Evolutionary conservation across 2,329 filamentous ascomycete genomes (phyloP).

Genomic region (Emergomyces orientalis): DNA sequence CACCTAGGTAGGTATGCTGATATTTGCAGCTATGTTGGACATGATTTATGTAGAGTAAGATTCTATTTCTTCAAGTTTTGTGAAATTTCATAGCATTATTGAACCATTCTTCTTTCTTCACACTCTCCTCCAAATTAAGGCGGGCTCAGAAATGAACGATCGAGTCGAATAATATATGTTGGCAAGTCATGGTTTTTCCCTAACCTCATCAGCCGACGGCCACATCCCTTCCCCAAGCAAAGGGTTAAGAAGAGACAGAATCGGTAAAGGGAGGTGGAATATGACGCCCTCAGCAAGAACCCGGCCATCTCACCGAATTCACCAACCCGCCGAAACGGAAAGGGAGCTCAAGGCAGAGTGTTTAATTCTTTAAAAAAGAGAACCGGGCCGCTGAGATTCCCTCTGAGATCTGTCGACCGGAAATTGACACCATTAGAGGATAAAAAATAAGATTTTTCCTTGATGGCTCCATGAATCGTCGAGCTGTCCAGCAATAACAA

Average conservation of each 20-base stretch:
- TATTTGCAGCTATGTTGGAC: neutral
- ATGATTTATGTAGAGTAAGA: neutral
- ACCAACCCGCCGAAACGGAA: constrained; percentile 34
- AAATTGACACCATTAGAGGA: constrained; percentile 65
- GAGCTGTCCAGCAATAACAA: constrained; percentile 74
- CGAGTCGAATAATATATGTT: constrained; percentile 43
- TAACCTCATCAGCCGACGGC: constrained; percentile 82
- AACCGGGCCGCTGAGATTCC: constrained; percentile 48
- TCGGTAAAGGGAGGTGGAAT: constrained; percentile 85
- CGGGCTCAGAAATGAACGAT: neutral
- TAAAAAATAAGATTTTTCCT: constrained; percentile 27
- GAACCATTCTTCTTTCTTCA: neutral
- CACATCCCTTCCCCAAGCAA: constrained; percentile 25
- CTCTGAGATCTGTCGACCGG: constrained; percentile 95
- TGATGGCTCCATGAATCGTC: constrained; percentile 75
- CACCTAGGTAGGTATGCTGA: no score
- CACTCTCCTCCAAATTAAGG: neutral
- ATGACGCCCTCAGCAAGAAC: constrained; percentile 56
- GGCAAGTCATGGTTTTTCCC: constrained; percentile 76
- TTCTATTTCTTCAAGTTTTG: neutral
- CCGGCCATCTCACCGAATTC: constrained; percentile 54
- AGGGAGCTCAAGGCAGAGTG: constrained; percentile 56
- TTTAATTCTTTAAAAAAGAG: constrained; percentile 11
- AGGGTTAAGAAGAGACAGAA: constrained; percentile 9
- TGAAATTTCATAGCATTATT: neutral